These are phyloP conservation scores for Apiotrichum laibachii DNA, from an alignment of 1,284 basidiomycete species.

Conservation along the genomic window DNA sequence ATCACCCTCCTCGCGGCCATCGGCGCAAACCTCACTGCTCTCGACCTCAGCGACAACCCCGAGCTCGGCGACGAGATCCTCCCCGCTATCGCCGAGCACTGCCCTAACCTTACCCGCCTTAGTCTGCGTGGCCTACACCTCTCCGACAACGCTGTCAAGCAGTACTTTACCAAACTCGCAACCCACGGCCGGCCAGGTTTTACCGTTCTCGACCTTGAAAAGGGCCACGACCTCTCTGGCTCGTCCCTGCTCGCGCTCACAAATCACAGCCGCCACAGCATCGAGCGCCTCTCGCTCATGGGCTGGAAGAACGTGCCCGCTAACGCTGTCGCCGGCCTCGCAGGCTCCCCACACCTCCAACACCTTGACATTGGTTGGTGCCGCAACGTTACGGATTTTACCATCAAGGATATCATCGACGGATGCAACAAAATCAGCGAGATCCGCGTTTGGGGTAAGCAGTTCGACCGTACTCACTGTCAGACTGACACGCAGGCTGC, in stretches of 20 bases:
- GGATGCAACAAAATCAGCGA: constrained; percentile 45
- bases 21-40: constrained; percentile 57
- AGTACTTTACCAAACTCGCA: constrained; percentile 61
- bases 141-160: constrained; percentile 65
- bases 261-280: constrained; percentile 62
- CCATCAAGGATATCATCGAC: constrained; percentile 69
- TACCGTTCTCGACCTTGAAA: constrained; percentile 59
- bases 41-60: constrained; percentile 66
- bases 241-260: constrained; percentile 65
- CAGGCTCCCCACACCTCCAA: constrained; percentile 56
- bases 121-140: constrained; percentile 63
- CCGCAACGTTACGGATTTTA: constrained; percentile 75
- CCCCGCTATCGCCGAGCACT: constrained; percentile 60
- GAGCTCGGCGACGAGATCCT: constrained; percentile 62
- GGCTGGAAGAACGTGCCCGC: constrained; percentile 66
- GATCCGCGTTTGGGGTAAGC: constrained; percentile 51
- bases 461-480: neutral
- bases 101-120: constrained; percentile 59
- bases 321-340: constrained; percentile 60
- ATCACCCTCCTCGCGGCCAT: constrained; percentile 58
- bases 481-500: constrained; percentile 36
- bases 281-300: constrained; percentile 72
- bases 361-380: constrained; percentile 85
- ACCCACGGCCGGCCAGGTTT: constrained; percentile 49
- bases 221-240: constrained; percentile 60